Evolutionary conservation across 2,329 filamentous ascomycete genomes (phyloP), one percentile per base, ranked within the genome.

Genomic region (Fusarium temperatum): DNA sequence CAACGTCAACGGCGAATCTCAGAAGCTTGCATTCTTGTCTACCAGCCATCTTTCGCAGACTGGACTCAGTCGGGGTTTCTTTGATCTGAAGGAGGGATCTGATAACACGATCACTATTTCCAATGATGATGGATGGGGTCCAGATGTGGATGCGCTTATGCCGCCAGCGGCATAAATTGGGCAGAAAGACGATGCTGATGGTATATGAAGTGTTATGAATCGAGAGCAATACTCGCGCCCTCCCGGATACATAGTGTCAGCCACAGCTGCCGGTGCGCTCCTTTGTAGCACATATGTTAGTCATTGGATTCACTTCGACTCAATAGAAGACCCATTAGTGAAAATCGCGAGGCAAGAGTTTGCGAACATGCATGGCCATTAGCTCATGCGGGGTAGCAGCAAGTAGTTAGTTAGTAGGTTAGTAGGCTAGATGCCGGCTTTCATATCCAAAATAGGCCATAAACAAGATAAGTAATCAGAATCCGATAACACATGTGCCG

Each of bases 11-110:
- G 89, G 87, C 1, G 83, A 83, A 38, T 77, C 77, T 1, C 83
- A 88, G 75, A 83, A 82, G 22, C 71, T 90, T 6, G 88, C 89
- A 1, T 92, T 92, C 68, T 70, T 91, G 57, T 87, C 88, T 1
- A 84, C 85, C 2, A 80, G 72, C 3, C 71, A 79, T 2, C 82
- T 83, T 44, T 84, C 85, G 32, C 81, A 68, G 38, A 68, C 81
- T 9, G 85, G 80, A 0, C 86, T 81, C 20, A 87, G 86, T 61
- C 81, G 84, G 3, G 84, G 8, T 72, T 90, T 66, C 83, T 88
- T 68, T 84, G 82, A 87, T 20, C 66, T 91, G 63, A 84, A 85
- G 63, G 79, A 80, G 22, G 88, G 88, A 8, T 73, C 67, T 1
- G 61, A 50, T 0, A 91, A 91, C 75, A 84, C 83, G 5, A 81